Conservation (phyloP, 139 green algal species). For the Ettlia oleoabundans region DNA sequence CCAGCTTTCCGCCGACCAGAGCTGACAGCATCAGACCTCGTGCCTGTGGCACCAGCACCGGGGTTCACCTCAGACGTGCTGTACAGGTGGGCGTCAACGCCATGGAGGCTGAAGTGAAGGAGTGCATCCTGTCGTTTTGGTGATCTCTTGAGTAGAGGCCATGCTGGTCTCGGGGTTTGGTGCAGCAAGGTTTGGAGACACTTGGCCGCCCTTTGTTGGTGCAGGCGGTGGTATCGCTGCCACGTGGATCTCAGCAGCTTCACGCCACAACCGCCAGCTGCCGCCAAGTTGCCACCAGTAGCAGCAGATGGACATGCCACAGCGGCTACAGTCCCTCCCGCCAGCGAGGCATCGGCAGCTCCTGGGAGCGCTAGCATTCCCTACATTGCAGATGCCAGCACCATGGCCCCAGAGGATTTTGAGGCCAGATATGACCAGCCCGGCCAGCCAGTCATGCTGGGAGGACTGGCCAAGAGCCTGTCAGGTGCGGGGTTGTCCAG, state of each 20-base stretch:
- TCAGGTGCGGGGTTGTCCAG: neutral
- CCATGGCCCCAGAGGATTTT: conserved; percentile 70
- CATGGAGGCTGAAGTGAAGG: too few species aligned
- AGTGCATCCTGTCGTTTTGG: too few species aligned
- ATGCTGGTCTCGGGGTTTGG: neutral
- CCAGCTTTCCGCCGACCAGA: neutral
- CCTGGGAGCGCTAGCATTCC: neutral
- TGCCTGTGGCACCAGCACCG: neutral
- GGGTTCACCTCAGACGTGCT: conserved; percentile 15
- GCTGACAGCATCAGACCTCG: neutral
- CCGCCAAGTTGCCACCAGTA: neutral
- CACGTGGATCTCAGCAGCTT: conserved; percentile 27
- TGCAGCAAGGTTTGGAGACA: neutral
- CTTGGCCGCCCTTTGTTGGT: neutral
- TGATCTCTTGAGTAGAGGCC: neutral
- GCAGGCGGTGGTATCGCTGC: conserved; percentile 38
- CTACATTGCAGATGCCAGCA: conserved; percentile 23
- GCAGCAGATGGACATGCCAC: too few species aligned
- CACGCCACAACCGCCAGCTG: neutral
- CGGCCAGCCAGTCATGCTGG: conserved; percentile 76
- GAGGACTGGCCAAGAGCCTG: conserved; percentile 28
- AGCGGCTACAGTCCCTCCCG: neutral
- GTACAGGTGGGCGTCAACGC: conserved; percentile 8
- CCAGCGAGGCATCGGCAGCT: neutral
- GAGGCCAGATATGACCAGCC: conserved; percentile 69